Percentiles rank a stretch among this genome's conserved stretches.
These are phyloP conservation scores for Tetradesmus lagerheimii DNA, from an alignment of 139 green algal species.

Conservation along the genomic window DNA sequence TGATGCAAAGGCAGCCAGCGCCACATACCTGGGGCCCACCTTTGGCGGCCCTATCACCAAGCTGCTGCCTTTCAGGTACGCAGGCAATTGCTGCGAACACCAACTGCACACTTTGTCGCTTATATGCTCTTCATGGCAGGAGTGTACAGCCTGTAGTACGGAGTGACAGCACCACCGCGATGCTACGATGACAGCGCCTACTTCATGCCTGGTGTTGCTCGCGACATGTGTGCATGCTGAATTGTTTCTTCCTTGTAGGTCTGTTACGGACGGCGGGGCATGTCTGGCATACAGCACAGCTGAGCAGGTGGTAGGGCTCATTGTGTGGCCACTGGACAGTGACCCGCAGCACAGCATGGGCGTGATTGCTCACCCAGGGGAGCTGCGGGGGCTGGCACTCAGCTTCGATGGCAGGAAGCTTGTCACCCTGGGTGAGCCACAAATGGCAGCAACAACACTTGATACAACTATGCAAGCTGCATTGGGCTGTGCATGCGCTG, in stretches of 20 bases:
- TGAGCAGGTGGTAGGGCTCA: slow-evolving; percentile 74
- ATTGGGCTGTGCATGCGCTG: neutral
- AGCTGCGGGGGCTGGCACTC: slow-evolving; percentile 59
- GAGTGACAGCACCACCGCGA: too few species aligned
- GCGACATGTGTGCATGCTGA: too few species aligned
- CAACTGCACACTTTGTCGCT: too few species aligned
- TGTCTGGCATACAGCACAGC: slow-evolving; percentile 74
- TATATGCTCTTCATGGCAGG: too few species aligned
- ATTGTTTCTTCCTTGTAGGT: too few species aligned
- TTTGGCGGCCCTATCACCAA: slow-evolving; percentile 69
- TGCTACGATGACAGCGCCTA: too few species aligned
- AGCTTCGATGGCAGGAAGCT: slow-evolving; percentile 75
- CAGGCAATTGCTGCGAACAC: neutral
- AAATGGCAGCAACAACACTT: neutral
- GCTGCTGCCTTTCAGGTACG: slow-evolving; percentile 69
- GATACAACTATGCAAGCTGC: too few species aligned
- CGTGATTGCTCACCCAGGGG: slow-evolving; percentile 82
- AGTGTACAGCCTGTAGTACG: too few species aligned
- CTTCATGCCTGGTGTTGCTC: too few species aligned
- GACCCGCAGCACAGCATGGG: slow-evolving; percentile 71
- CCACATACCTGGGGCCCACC: slow-evolving; percentile 74
- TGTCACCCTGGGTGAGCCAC: slow-evolving; percentile 63
- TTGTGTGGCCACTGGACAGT: slow-evolving; percentile 75
- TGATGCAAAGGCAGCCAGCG: slow-evolving; percentile 49
- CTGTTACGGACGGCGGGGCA: slow-evolving; percentile 32